Evolutionary conservation across 2,329 filamentous ascomycete species (phyloP), one percentile per base, ranked within the genome.

Genomic region (Fusarium foetens): DNA sequence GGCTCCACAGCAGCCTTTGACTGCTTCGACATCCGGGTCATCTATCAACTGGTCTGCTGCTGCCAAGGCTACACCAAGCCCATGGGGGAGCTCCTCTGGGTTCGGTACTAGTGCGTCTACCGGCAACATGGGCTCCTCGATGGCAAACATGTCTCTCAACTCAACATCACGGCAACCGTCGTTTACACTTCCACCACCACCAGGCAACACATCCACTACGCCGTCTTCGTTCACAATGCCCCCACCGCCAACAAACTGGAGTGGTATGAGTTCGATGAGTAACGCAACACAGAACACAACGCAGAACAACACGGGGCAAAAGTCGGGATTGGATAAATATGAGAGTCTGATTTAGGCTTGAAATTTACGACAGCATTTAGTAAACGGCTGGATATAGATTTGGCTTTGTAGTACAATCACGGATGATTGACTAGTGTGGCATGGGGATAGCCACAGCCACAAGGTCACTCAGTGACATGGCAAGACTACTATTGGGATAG

Each of bases 261-360:
- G 60, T 76, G 55, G 60, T n/a, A 76, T 62, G 42, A 60, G 62
- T 17, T 52, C 49, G 17, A 52, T 52, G 58, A 35, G 49, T 27
- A 70, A 62, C 35, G 41, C 65, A 21, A 48, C 35, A 6, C 43
- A 58, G 33, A 60, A 51, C 31, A 57, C 57, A 51, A 23, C 69
- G 63, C 72, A 43, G 58, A 76, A 73, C 54, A 79, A 55, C 63
- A 75, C 71, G 63, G 67, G 73, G 62, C 81, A 80, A 63, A 86
- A 85, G 75, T 85, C 86, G 9, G 89, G 90, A 0, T 82, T 92
- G 81, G 90, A 91, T 80, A 91, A 90, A 81, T 93, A 92, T 72
- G 87, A 91, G 79, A 92, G 91, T 81, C 78, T 93, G 73, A 80
- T 92, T 74, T 92, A 82, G 35, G 76, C 65, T 23, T 58, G 6